Evolutionary conservation across 2,329 filamentous ascomycete genomes (phyloP).

Genomic region (Pestalotiopsis sp.): DNA sequence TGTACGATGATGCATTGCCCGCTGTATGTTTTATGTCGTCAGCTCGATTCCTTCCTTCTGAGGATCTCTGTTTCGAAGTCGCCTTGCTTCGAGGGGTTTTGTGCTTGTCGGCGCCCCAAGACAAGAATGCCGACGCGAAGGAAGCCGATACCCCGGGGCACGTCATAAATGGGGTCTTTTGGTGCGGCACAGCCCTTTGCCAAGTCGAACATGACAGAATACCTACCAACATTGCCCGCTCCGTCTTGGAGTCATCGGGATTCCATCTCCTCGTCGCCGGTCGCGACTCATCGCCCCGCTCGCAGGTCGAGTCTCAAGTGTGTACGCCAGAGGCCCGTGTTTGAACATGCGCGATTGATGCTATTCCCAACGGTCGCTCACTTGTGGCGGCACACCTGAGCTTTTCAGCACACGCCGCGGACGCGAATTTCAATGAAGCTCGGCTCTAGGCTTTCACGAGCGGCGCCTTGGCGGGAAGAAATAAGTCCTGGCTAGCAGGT

Average conservation of each 20-base stretch:
- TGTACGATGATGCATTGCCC: neutral
- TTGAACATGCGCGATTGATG: neutral
- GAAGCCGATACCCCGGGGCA: neutral
- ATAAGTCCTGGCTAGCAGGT: neutral
- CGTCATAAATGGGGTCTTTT: neutral
- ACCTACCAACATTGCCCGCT: neutral
- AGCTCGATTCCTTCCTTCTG: neutral
- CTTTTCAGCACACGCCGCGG: neutral
- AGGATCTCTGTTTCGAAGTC: neutral
- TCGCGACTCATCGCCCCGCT: neutral
- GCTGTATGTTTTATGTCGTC: neutral
- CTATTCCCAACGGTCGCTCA: neutral
- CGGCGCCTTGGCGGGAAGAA: neutral
- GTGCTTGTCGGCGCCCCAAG: neutral
- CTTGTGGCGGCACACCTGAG: neutral
- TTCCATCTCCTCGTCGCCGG: neutral
- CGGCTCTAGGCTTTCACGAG: neutral
- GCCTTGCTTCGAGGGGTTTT: neutral
- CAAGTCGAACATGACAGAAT: neutral
- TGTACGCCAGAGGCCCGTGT: neutral
- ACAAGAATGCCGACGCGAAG: neutral
- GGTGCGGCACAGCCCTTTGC: neutral
- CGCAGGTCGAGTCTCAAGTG: neutral
- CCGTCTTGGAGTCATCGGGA: neutral
- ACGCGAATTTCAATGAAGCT: neutral